Conservation (phyloP, 2,329 filamentous ascomycete species). For the Cladosporium sp. region DNA sequence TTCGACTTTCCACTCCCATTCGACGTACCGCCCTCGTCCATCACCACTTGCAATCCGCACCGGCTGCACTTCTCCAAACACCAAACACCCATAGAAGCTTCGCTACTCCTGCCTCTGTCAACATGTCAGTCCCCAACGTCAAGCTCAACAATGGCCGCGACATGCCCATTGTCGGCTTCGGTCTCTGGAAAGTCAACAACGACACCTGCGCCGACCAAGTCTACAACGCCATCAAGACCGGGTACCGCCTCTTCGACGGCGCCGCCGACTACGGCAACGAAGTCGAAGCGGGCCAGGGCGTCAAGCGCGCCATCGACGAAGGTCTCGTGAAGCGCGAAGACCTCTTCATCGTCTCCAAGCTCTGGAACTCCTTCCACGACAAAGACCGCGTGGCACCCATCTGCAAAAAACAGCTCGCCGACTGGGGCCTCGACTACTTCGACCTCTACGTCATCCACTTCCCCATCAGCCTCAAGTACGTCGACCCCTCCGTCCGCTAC, state of each 20-base stretch:
- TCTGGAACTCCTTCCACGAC: constrained; percentile 91
- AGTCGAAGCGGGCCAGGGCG: constrained; percentile 69
- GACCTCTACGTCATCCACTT: constrained; percentile 78
- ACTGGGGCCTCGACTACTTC: constrained; percentile 85
- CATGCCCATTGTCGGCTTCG: constrained; percentile 73
- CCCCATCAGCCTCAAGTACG: constrained; percentile 79
- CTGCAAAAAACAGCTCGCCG: constrained; percentile 67
- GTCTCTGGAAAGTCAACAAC: constrained; percentile 79
- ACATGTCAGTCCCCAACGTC: constrained; percentile 29
- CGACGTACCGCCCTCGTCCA: constrained; percentile 7
- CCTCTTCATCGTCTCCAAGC: constrained; percentile 87
- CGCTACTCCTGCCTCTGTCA: constrained; percentile 18
- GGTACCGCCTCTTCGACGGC: constrained; percentile 58
- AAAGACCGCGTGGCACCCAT: constrained; percentile 71
- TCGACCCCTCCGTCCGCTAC: constrained; percentile 73
- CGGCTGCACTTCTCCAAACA: constrained; percentile 1
- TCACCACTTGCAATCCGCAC: constrained; percentile 2
- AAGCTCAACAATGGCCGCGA: constrained; percentile 35
- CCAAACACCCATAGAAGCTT: constrained; percentile 12
- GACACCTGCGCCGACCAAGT: constrained; percentile 68
- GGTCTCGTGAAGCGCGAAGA: constrained; percentile 78
- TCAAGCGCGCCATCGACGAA: constrained; percentile 74
- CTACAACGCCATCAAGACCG: constrained; percentile 64
- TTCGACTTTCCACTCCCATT: constrained; percentile 1
- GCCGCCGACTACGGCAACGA: constrained; percentile 78